These are phyloP conservation scores for Saturnispora sanitii DNA, from an alignment of 805 yeast species.

Conservation along the genomic window DNA sequence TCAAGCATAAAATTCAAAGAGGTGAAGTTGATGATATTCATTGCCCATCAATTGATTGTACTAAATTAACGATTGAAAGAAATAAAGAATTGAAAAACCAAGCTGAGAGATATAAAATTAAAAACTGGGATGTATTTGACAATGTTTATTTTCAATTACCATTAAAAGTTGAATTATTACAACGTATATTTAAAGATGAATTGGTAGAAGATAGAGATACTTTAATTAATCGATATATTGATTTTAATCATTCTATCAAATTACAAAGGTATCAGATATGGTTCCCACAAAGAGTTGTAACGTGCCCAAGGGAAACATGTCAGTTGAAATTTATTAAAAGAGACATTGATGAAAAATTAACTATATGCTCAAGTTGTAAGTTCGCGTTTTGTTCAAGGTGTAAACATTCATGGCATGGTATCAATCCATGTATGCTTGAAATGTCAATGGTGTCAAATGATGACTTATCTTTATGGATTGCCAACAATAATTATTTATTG, in stretches of 20 bases:
- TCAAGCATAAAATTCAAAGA: slow-evolving; percentile 30
- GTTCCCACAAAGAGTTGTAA: slow-evolving; percentile 39
- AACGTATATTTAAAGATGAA: slow-evolving; percentile 21
- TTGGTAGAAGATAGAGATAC: background rate
- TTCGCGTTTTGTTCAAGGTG: slow-evolving; percentile 50
- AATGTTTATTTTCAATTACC: slow-evolving; percentile 32
- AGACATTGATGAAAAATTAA: slow-evolving; percentile 35
- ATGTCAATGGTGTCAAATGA: slow-evolving; percentile 27
- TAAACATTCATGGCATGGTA: slow-evolving; percentile 54
- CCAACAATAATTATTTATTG: slow-evolving; percentile 17
- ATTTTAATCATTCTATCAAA: slow-evolving; percentile 29
- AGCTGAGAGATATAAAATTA: slow-evolving; percentile 9
- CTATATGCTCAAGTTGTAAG: slow-evolving; percentile 40
- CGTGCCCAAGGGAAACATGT: slow-evolving; percentile 42
- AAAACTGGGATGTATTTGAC: slow-evolving; percentile 27
- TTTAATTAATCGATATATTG: slow-evolving; percentile 29
- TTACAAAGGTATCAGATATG: slow-evolving; percentile 35
- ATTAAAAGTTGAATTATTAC: slow-evolving; percentile 29
- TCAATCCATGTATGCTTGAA: slow-evolving; percentile 30
- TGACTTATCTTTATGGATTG: slow-evolving; percentile 19
- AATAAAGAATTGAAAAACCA: slow-evolving; percentile 11
- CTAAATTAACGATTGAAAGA: slow-evolving; percentile 17
- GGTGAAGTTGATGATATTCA: slow-evolving; percentile 45
- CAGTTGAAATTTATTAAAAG: slow-evolving; percentile 36
- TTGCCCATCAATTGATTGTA: slow-evolving; percentile 49